A percentile compares a stretch with the other conserved stretches of the same genome.
phyloP scores from a whole-genome alignment of 2,329 filamentous ascomycete genomes.

The Clonostachys sp. region DNA sequence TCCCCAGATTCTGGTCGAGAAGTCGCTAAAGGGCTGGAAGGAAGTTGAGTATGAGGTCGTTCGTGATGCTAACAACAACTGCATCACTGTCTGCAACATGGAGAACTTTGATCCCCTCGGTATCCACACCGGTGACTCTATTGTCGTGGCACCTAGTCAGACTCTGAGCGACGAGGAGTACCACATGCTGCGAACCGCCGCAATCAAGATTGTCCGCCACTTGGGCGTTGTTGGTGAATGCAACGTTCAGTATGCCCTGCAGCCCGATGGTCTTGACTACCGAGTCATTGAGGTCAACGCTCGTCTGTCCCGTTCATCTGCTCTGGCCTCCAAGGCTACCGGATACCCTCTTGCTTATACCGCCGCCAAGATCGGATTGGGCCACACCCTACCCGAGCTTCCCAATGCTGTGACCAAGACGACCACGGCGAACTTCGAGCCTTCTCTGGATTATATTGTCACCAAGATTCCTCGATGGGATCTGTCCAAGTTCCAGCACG shows the following conservation, averaged over 20 bases:
- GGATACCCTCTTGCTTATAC: constrained; percentile 97
- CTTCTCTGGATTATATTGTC: constrained; percentile 94
- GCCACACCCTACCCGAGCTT: constrained; percentile 89
- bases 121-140: constrained; percentile 97
- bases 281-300: constrained; percentile 99
- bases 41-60: constrained; percentile 99
- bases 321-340: constrained; percentile 94
- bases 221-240: constrained; percentile 97
- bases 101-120: constrained; percentile 93
- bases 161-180: constrained; percentile 98
- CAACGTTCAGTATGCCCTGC: constrained; percentile 96
- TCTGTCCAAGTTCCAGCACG: constrained; percentile 97
- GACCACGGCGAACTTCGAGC: constrained; percentile 98
- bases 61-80: constrained; percentile 95
- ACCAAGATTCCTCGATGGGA: constrained; percentile 99
- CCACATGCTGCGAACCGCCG: constrained; percentile 96
- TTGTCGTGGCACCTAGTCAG: constrained; percentile 95
- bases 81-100: constrained; percentile 88
- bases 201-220: constrained; percentile 97
- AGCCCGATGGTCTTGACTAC: constrained; percentile 96
- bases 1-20: constrained; percentile 96
- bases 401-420: constrained; percentile 98
- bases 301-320: constrained; percentile 94
- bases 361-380: constrained; percentile 95
- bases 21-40: constrained; percentile 99